Base-by-base conservation (phyloP, 176 grass and related monocot genomes). In the Cenchrus americanus region DNA sequence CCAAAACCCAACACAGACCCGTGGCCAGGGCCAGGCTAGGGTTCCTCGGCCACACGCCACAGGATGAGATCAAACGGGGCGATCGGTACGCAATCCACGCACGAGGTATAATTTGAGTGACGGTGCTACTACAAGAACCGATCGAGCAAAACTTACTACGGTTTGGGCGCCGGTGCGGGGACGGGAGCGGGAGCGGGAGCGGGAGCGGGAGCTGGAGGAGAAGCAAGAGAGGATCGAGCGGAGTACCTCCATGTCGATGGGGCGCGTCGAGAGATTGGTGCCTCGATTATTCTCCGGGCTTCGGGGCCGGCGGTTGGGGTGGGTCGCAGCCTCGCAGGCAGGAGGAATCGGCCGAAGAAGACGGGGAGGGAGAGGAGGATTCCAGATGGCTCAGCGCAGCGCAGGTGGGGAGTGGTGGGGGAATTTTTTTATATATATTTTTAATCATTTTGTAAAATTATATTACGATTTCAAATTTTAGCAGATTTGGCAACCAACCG, bases 141-240 rank as follows among this genome's bases (percentile, higher is more conserved):
- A 41, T 27, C 5, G 78, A 34, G 57, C 41, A 26, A 42, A 61
- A 86, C 80, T 86, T 83, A 51, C 49, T 51, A 90, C 84, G 60
- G 18, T 23, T 66, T 13, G 74, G 7, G 23, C n/a, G 76, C 23
- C 1, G 23, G 46, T 1, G 55, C 7, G 19, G 32, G 40, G 0
- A 63, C 17, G n/a, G 41, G 46, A 0, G 79, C n/a, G 10, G 66
- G 79, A 0, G 27, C 59, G 58, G 67, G 79, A 0, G 30, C 60
- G 59, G 74, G 84, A 66, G 68, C 80, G 54, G 82, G n/a, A n/a
- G n/a, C n/a, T n/a, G n/a, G n/a, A 85, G 84, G 74, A 90, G 80
- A 83, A 84, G 51, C 89, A 57, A 44, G 76, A 87, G 65, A 87
- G 83, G 80, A 91, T 84, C 76, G 76, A 80, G 76, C 89, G 85